Conservation (phyloP, 2,329 filamentous ascomycete genomes). For the Ascochyta fabae region DNA sequence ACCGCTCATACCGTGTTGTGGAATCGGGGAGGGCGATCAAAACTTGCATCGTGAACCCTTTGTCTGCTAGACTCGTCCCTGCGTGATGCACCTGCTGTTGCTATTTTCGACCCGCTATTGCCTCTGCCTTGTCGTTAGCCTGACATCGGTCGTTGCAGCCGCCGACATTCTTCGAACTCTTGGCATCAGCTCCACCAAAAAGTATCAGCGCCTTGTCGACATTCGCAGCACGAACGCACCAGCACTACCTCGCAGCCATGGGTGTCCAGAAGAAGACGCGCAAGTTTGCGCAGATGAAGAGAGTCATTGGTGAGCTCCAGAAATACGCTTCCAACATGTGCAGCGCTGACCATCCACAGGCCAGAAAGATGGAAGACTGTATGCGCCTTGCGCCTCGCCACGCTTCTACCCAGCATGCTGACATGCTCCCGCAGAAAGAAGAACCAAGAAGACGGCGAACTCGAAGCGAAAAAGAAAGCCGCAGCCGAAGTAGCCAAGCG, state of each 20-base stretch:
- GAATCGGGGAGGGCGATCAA: neutral
- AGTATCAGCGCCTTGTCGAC: slow-evolving; percentile 18
- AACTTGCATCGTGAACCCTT: slow-evolving; percentile 15
- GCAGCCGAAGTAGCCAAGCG: slow-evolving; percentile 70
- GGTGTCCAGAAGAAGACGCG: slow-evolving; percentile 87
- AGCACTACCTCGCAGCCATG: slow-evolving; percentile 61
- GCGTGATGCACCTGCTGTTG: slow-evolving; percentile 12
- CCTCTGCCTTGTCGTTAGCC: neutral
- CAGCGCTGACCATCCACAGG: slow-evolving; percentile 23
- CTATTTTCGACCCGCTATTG: slow-evolving; percentile 14
- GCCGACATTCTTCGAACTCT: slow-evolving; percentile 14
- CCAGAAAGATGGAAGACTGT: slow-evolving; percentile 76
- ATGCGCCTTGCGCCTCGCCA: slow-evolving; percentile 29
- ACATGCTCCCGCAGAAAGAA: slow-evolving; percentile 61
- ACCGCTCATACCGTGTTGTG: neutral
- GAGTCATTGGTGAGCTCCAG: slow-evolving; percentile 70
- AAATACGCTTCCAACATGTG: neutral
- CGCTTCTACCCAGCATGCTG: slow-evolving; percentile 14
- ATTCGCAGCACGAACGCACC: slow-evolving; percentile 7
- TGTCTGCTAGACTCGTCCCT: slow-evolving; percentile 16
- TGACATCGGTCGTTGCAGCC: neutral
- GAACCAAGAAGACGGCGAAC: slow-evolving; percentile 72
- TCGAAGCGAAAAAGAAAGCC: slow-evolving; percentile 63
- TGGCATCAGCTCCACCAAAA: slow-evolving; percentile 20
- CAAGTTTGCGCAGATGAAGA: slow-evolving; percentile 86